These are phyloP conservation scores for Neurospora sp. DNA, from an alignment of 495 filamentous ascomycete genomes.

Conservation along the genomic window DNA sequence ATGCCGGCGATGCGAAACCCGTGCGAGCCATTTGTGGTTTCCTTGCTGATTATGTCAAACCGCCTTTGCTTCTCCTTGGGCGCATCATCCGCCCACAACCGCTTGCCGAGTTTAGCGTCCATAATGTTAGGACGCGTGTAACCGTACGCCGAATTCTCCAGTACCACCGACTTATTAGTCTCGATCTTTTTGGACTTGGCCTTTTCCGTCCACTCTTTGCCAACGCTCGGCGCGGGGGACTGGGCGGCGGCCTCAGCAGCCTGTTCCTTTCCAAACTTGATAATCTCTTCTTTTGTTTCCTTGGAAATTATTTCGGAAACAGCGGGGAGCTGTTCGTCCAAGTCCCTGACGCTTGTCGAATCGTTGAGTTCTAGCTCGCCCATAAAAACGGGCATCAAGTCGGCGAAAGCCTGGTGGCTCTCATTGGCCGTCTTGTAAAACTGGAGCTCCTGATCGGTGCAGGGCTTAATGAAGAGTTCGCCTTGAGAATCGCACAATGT, in stretches of 20 bases:
- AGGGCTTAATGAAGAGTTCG: constrained; percentile 88
- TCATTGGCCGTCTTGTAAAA: constrained; percentile 75
- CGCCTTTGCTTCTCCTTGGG: constrained; percentile 63
- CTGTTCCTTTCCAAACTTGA: constrained; percentile 18
- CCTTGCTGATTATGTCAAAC: constrained; percentile 66
- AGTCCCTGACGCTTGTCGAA: constrained; percentile 32
- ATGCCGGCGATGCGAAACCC: constrained; percentile 90
- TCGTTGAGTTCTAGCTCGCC: constrained; percentile 58
- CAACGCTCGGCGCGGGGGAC: constrained; percentile 17
- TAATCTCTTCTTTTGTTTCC: constrained; percentile 30
- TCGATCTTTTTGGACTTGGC: constrained; percentile 44
- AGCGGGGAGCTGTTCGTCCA: constrained; percentile 42
- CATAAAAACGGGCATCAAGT: constrained; percentile 75
- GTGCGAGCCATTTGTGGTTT: constrained; percentile 70
- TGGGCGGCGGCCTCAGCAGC: constrained; percentile 18
- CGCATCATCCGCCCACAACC: constrained; percentile 80
- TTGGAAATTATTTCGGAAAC: constrained; percentile 32
- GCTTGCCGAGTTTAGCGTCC: constrained; percentile 82
- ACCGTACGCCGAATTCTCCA: constrained; percentile 76
- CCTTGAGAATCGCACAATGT: constrained; percentile 80
- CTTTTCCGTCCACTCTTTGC: neutral
- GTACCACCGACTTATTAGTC: constrained; percentile 70
- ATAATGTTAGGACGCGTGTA: constrained; percentile 87
- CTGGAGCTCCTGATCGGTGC: constrained; percentile 71
- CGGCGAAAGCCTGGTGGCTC: constrained; percentile 58